Base-by-base conservation (phyloP, 2,329 filamentous ascomycete genomes). In the Leptographium wingfieldii region DNA sequence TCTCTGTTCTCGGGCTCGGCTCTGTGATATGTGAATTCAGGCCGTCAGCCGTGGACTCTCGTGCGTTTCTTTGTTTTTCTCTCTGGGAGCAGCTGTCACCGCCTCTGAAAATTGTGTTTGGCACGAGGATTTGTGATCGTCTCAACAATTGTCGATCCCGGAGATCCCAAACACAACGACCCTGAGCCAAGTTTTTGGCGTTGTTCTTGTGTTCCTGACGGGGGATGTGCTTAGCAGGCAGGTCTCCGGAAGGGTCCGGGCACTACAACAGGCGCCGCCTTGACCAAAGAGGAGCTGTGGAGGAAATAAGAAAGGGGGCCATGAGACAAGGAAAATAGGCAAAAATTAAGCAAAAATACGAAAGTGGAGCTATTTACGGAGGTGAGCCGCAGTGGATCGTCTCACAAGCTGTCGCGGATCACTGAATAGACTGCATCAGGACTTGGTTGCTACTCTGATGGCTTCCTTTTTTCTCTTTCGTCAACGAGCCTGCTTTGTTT, bases 351-450 rank as follows among this genome's bases (percentile, higher is more conserved):
- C 14, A 46, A 22, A 46, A 22, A 46, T n/a, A 46, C 19, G 43
- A 46, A 46, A 46, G 43, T 46, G 43, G 43, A 22, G 16, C 43
- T 3, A 5, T 46, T 19, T 5, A 46, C 43, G 43, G 43, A 19
- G 43, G 14, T n/a, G 16, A 9, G 43, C 19, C 43, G 43, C 43
- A 46, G 43, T 56, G 40, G 40, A 33, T 56, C 40, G 62, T 62
- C 62, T 63, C 62, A 59, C 55, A 22, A 59, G 29, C 52, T 61
- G 60, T 64, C 62, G 55, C 60, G 59, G 60, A 59, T 56, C 48
- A 56, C 51, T 40, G 35, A 35, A 19, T 9, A 43, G 2, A 22
- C 31, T 10, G 31, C n/a, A 33, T 10, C 43, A 51, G 19, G 2
- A 55, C 7, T 29, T 27, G 16, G 29, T 14, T 19, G 19, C 49